These are phyloP conservation scores for Cylindrodendrum hubeiense DNA, from an alignment of 2,329 filamentous ascomycete genomes.

Conservation along the genomic window DNA sequence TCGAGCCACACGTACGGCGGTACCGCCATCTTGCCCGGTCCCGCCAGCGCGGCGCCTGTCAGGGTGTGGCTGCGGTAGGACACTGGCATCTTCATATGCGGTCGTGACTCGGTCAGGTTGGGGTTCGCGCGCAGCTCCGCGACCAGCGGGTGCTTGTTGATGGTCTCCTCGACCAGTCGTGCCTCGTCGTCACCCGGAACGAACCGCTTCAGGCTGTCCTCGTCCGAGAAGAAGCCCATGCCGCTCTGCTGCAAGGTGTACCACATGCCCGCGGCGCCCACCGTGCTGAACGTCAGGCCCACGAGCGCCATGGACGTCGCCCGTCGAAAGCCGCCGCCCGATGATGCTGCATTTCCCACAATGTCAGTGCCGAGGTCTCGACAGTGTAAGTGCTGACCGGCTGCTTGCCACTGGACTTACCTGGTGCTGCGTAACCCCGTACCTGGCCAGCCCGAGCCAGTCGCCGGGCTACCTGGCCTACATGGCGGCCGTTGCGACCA, in stretches of 20 bases:
- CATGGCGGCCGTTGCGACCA: slow-evolving; percentile 40
- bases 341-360: slow-evolving; percentile 11
- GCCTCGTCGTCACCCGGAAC: slow-evolving; percentile 65
- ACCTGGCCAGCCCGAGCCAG: slow-evolving; percentile 31
- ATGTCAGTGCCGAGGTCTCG: slow-evolving; percentile 27
- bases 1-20: slow-evolving; percentile 85
- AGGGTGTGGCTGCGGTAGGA: slow-evolving; percentile 79
- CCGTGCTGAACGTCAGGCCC: slow-evolving; percentile 46
- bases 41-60: slow-evolving; percentile 83
- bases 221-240: slow-evolving; percentile 66
- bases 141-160: slow-evolving; percentile 82
- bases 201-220: slow-evolving; percentile 79
- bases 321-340: slow-evolving; percentile 39
- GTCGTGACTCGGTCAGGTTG: slow-evolving; percentile 80
- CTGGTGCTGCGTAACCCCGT: slow-evolving; percentile 45
- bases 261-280: slow-evolving; percentile 52
- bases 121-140: slow-evolving; percentile 74
- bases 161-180: slow-evolving; percentile 76
- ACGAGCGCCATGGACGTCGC: slow-evolving; percentile 43
- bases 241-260: slow-evolving; percentile 50
- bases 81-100: slow-evolving; percentile 87
- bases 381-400: slow-evolving; percentile 14
- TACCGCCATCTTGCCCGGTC: slow-evolving; percentile 80
- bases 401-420: slow-evolving; percentile 33
- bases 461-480: slow-evolving; percentile 40